Base-by-base conservation (phyloP, 2,329 filamentous ascomycete genomes). In the Xylariaceae sp. region DNA sequence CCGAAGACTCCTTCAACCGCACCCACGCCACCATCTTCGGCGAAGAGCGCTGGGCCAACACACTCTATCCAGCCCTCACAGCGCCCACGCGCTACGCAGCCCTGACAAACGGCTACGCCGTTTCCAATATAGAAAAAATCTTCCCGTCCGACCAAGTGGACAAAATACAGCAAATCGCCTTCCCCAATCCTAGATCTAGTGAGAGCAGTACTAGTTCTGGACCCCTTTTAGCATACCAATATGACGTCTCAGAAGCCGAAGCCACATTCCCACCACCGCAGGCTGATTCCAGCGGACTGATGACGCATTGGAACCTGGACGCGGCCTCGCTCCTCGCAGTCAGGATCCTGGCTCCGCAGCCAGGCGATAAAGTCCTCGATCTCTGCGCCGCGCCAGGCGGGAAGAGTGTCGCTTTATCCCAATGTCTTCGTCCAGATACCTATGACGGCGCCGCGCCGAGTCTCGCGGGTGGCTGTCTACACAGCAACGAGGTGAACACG, bases 281-380 rank as follows among this genome's bases (percentile, higher is more conserved):
- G 45, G 44, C 60, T 13, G 61, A 65, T 15, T 18, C 62, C 1
- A 66, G 53, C 4, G 50, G 58, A 3, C 66, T 70, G 15, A 62
- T 68, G 61, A 68, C 68, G 9, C 69, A 71, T 51, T 71, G 69
- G 69, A 71, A 71, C 49, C 53, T 71, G 34, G 70, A 71, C 39
- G 70, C 69, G 2, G 70, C 68, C 5, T 71, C 70, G 1, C 63
- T 71, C 1, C 66, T 71, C 6, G 66, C 66, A 0, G 73, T 72
- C 4, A 64, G 64, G 34, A 51, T 76, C 3, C 71, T 77, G 2
- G 63, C 68, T 47, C 69, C 72, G 7, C 65, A 67, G 47, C 72
- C 74, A 2, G 70, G 72, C 8, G 71, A 76, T 53, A 70, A 71
- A 18, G 68, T 77, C 4, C 66, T 77, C 11, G 75, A 77, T 53